Evolutionary conservation across 495 filamentous ascomycete genomes (phyloP).

Genomic region (Elasticomyces elasticus): DNA sequence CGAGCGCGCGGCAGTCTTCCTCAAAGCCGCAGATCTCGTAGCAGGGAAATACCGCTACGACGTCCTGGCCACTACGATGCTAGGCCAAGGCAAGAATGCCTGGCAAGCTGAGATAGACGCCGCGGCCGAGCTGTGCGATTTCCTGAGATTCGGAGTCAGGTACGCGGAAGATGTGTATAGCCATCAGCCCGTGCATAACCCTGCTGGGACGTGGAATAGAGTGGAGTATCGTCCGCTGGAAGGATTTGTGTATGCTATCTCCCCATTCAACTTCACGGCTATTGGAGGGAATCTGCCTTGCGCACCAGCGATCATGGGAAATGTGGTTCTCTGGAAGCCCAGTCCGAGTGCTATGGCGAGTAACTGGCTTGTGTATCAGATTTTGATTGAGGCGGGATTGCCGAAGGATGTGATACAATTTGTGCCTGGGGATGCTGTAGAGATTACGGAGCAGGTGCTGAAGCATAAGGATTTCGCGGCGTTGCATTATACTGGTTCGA

Average conservation of each 20-base stretch:
- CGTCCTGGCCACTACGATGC: slow-evolving; percentile 85
- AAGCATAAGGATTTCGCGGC: slow-evolving; percentile 32
- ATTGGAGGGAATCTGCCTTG: slow-evolving; percentile 34
- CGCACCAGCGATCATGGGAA: slow-evolving; percentile 36
- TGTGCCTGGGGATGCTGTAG: slow-evolving; percentile 34
- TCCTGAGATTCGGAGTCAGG: slow-evolving; percentile 52
- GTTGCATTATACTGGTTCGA: slow-evolving; percentile 36
- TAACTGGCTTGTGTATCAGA: slow-evolving; percentile 34
- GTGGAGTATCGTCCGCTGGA: slow-evolving; percentile 37
- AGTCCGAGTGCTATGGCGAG: slow-evolving; percentile 32
- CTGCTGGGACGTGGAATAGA: slow-evolving; percentile 35
- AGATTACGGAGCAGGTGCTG: slow-evolving; percentile 32
- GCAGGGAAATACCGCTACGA: slow-evolving; percentile 85
- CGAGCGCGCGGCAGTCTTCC: slow-evolving; percentile 84
- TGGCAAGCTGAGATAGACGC: slow-evolving; percentile 97
- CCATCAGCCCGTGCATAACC: slow-evolving; percentile 34
- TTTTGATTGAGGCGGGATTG: slow-evolving; percentile 35
- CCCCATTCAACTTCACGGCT: slow-evolving; percentile 39
- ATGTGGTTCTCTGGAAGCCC: slow-evolving; percentile 38
- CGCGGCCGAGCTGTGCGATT: slow-evolving; percentile 83
- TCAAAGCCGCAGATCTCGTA: slow-evolving; percentile 86
- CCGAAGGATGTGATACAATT: slow-evolving; percentile 37
- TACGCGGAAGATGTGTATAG: slow-evolving; percentile 35
- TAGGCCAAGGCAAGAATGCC: slow-evolving; percentile 90
- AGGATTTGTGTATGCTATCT: slow-evolving; percentile 38